Evolutionary conservation across 768 basidiomycete genomes (phyloP).

Genomic region (Tricholoma terreum): DNA sequence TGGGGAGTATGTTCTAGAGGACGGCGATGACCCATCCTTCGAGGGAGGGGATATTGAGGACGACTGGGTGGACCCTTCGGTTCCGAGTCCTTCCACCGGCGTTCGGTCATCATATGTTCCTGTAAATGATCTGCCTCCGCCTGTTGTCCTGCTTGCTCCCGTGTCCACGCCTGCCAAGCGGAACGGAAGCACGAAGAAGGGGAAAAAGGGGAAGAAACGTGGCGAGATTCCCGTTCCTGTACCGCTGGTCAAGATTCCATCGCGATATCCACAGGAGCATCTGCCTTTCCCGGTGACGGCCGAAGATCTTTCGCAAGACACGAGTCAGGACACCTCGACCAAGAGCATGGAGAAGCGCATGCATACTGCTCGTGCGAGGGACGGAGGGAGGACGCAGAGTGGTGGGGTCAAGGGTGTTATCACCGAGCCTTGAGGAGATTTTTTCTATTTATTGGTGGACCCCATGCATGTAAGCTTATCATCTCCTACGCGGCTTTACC

Average conservation of each 20-base stretch:
- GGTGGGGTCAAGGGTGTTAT: constrained; percentile 79
- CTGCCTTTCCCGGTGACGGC: constrained; percentile 64
- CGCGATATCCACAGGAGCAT: constrained; percentile 33
- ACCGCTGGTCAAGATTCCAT: constrained; percentile 38
- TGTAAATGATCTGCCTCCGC: constrained; percentile 11
- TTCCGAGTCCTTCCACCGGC: constrained; percentile 30
- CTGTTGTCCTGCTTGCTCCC: constrained; percentile 4
- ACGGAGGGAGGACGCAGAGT: constrained; percentile 82
- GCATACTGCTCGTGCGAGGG: constrained; percentile 70
- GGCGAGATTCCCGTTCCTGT: constrained; percentile 42
- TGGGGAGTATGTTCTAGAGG: constrained; percentile 35
- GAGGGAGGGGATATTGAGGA: constrained; percentile 55
- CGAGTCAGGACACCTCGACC: constrained; percentile 16
- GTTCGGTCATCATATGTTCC: constrained; percentile 10
- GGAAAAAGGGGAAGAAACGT: constrained; percentile 39
- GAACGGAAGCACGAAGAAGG: constrained; percentile 21
- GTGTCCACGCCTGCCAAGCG: constrained; percentile 11
- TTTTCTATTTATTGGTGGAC: background rate
- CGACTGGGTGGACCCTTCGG: constrained; percentile 69
- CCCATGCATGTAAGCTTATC: background rate
- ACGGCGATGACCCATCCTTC: constrained; percentile 45
- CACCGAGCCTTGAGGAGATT: constrained; percentile 32
- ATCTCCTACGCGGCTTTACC: background rate
- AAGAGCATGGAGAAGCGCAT: constrained; percentile 41
- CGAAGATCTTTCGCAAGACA: constrained; percentile 17